Base-by-base conservation (phyloP, 2,329 filamentous ascomycete species). In the Aureobasidium sp. region DNA sequence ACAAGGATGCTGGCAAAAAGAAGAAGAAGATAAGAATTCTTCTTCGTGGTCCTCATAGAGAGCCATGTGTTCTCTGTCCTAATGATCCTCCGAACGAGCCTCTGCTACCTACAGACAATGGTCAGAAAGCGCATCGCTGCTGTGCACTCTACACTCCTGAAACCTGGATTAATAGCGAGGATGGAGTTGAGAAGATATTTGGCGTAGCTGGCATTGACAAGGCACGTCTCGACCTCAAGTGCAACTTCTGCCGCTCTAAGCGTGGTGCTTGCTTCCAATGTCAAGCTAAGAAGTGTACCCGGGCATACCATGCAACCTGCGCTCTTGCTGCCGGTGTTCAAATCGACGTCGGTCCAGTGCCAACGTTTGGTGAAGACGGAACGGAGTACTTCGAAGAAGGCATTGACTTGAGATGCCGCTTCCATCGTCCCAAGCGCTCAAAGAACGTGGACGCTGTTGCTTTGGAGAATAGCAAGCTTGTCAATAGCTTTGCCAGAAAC, bases 221-320 rank as follows among this genome's bases (percentile, higher is more conserved):
- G 68, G 88, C 87, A 53, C 86, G 91, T 17, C 74, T 95, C 60
- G 90, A 94, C 22, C 83, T 97, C 60, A 95, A 95, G 69, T 98
- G 93, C 68, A 83, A 95, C 57, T 95, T 88, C 71, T 98, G 93
- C 66, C 88, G 90, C 29, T 94, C 90, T 27, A 94, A 93, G 69
- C 87, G 86, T 54, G 93, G 93, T n/a, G 89, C 89, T 14, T 96
- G 91, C 71, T 94, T 98, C 72, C 91, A 97, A 68, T 98, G 93
- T 70, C 94, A 89, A 1, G 85, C 89, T 61, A 91, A 90, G 74
- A 97, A 95, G 68, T 98, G 93, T 63, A 86, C 88, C 3, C 79
- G 93, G 58, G 86, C 91, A 7, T 98, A 96, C 70, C 93, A 98
- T 67, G 88, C 91, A 14, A 97, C 90, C 1, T 98, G 93, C 66